Percentiles rank a stretch among this genome's conserved stretches.
Conservation (phyloP, 495 filamentous ascomycete species). For the Tuber microsphaerosporum region DNA sequence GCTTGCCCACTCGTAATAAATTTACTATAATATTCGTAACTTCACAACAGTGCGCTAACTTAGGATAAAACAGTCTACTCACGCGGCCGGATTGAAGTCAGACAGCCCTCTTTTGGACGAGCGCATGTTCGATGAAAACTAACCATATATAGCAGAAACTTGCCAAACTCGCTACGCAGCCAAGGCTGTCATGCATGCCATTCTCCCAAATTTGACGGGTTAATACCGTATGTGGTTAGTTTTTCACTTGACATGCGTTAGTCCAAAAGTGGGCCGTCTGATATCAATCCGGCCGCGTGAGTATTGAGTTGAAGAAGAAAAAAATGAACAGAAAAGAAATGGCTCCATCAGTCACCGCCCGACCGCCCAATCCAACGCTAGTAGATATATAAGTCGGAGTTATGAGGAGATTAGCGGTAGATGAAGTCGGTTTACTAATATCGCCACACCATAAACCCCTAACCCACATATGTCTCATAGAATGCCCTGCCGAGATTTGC, state of each 20-base stretch:
- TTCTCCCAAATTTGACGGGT: no score
- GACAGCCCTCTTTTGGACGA: no score
- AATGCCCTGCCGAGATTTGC: slow-evolving; percentile 14
- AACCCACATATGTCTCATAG: not conserved
- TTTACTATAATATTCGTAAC: not conserved
- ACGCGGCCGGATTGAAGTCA: no score
- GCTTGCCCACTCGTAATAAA: not conserved
- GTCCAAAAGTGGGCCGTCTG: no score
- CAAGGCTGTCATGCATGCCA: no score
- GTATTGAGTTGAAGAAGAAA: not conserved
- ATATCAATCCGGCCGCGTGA: no score
- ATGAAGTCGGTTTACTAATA: not conserved
- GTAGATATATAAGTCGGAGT: not conserved
- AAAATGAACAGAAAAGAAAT: not conserved
- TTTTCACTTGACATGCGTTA: no score
- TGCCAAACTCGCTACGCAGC: no score
- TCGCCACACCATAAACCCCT: not conserved
- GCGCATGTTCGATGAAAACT: no score
- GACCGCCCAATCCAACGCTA: not conserved
- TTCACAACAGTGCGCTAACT: not conserved
- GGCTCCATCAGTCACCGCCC: not conserved
- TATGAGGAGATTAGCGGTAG: not conserved
- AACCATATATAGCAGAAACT: no score
- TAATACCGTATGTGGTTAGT: no score
- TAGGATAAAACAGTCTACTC: not conserved